Percentiles rank a stretch among this genome's conserved stretches.
These are phyloP conservation scores for Bipolaris victoriae DNA, from an alignment of 2,329 filamentous ascomycete species.

Conservation along the genomic window DNA sequence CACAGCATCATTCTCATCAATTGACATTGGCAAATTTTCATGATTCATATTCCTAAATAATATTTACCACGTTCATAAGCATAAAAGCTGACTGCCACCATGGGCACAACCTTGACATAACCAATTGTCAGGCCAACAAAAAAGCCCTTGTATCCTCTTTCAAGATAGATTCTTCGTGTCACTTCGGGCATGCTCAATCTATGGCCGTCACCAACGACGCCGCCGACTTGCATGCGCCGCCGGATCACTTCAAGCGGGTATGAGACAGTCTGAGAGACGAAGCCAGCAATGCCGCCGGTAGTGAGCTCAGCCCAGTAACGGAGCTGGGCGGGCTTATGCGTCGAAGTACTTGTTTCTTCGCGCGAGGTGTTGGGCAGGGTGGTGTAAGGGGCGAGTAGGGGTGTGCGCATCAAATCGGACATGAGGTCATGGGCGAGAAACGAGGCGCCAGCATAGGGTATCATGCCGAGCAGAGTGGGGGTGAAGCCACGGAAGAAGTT, in stretches of 20 bases:
- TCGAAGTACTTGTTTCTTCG: constrained; percentile 46
- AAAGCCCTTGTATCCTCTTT: constrained; percentile 80
- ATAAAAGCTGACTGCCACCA: constrained; percentile 77
- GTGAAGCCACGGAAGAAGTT: constrained; percentile 97
- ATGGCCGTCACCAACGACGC: constrained; percentile 88
- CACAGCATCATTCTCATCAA: not conserved
- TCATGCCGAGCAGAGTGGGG: constrained; percentile 89
- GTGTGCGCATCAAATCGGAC: constrained; percentile 79
- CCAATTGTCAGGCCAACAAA: constrained; percentile 94
- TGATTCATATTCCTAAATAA: constrained; percentile 57
- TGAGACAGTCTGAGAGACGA: constrained; percentile 88
- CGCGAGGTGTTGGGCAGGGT: constrained; percentile 67
- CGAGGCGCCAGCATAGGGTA: constrained; percentile 93
- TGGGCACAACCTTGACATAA: constrained; percentile 90
- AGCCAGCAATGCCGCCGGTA: constrained; percentile 82
- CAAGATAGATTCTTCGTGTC: constrained; percentile 72
- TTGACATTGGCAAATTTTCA: not conserved
- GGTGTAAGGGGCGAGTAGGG: constrained; percentile 72
- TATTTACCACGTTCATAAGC: constrained; percentile 70
- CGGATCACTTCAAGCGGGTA: constrained; percentile 94
- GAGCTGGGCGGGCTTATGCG: constrained; percentile 70
- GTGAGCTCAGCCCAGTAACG: constrained; percentile 85
- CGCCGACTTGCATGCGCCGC: constrained; percentile 93
- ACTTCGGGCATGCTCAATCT: constrained; percentile 81
- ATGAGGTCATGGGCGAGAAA: constrained; percentile 94